Evolutionary conservation across 2,329 filamentous ascomycete species (phyloP).

Genomic region (Fusarium nematophilum): DNA sequence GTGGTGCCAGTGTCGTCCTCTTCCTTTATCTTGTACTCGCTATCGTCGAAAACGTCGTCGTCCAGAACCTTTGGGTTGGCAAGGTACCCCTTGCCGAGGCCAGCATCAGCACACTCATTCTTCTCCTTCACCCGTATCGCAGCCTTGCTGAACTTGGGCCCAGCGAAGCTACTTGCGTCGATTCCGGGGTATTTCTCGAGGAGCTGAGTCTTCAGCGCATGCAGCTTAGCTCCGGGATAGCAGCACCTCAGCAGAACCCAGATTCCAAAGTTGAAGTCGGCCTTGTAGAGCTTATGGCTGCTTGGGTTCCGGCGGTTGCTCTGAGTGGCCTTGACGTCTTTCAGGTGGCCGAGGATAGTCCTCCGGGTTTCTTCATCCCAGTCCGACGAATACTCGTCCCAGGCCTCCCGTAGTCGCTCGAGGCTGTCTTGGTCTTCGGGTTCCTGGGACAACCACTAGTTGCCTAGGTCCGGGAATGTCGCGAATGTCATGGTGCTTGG

Average conservation of each 20-base stretch:
- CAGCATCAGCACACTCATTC: neutral
- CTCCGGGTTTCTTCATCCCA: slow-evolving; percentile 5
- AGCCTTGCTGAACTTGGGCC: neutral
- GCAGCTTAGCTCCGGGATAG: slow-evolving; percentile 1
- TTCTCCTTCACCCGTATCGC: neutral
- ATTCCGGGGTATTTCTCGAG: slow-evolving; percentile 10
- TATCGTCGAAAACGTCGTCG: neutral
- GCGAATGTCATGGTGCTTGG: neutral
- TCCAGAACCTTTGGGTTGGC: neutral
- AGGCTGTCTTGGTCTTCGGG: slow-evolving; percentile 13
- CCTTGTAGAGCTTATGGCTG: slow-evolving; percentile 5
- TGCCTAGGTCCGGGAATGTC: slow-evolving; percentile 1
- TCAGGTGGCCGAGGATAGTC: neutral
- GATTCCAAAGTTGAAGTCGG: slow-evolving; percentile 6
- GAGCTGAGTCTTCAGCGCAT: neutral
- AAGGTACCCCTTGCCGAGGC: neutral
- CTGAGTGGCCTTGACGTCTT: neutral
- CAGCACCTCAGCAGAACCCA: slow-evolving; percentile 20
- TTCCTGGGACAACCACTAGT: slow-evolving; percentile 1
- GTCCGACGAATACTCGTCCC: neutral
- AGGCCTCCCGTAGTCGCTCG: slow-evolving; percentile 2
- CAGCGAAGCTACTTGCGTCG: neutral
- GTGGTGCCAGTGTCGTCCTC: neutral
- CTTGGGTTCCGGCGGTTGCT: slow-evolving; percentile 2
- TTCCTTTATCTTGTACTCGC: neutral